Conservation (phyloP, 306 rosid species). For the Rosa chinensis region DNA sequence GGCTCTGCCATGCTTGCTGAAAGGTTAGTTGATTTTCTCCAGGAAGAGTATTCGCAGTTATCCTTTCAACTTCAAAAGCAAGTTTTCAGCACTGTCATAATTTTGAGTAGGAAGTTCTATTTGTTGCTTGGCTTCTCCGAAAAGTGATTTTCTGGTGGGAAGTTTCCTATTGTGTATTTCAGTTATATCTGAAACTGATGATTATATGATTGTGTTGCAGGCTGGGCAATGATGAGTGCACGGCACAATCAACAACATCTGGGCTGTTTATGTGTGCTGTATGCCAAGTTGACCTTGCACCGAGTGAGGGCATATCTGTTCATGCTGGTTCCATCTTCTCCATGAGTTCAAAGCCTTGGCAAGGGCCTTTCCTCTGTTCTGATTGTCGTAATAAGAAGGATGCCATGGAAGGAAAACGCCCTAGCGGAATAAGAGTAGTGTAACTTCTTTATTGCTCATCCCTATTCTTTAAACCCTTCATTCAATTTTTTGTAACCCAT, state of each 20-base stretch:
- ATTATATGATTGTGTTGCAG: conserved; percentile 42
- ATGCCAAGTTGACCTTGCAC: too few relatives aligned
- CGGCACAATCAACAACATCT: conserved; percentile 69
- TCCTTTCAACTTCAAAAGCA: not conserved
- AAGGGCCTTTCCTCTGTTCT: too few relatives aligned
- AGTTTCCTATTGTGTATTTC: not conserved
- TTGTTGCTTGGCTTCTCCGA: not conserved
- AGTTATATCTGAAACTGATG: conserved; percentile 1
- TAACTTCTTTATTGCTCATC: conserved; percentile 31
- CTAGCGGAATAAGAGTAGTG: conserved; percentile 77
- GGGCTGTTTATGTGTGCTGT: conserved; percentile 85
- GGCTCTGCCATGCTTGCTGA: conserved; percentile 99
- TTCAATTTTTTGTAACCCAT: conserved; percentile 28
- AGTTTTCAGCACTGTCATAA: not conserved
- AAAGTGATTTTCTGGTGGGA: not conserved
- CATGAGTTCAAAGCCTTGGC: too few relatives aligned
- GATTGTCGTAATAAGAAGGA: too few relatives aligned
- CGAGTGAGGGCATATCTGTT: too few relatives aligned
- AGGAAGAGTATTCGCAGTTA: not conserved
- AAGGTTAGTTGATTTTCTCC: conserved; percentile 45
- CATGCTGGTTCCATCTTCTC: too few relatives aligned
- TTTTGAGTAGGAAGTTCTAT: not conserved
- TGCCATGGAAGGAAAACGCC: conserved; percentile 98
- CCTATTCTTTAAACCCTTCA: conserved; percentile 27
- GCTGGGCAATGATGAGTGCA: conserved; percentile 68